These are phyloP conservation scores for Wallacemonas sp. DNA, from an alignment of 208 protist genomes.

Conservation along the genomic window DNA sequence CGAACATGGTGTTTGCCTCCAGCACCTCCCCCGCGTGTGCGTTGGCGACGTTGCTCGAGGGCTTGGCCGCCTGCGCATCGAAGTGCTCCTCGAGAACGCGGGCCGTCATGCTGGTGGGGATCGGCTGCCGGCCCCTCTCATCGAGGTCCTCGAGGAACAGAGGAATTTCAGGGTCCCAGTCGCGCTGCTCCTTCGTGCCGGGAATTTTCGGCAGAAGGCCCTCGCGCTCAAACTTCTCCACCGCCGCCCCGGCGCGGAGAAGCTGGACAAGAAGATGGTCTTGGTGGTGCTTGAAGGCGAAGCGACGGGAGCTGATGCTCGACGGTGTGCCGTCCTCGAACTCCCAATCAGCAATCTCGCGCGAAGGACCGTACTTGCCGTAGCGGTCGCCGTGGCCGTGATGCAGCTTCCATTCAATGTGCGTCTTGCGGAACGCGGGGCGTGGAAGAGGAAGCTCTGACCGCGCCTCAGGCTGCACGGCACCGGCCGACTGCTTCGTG, in stretches of 20 bases:
- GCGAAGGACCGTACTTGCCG: slow-evolving; percentile 70
- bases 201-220: slow-evolving; percentile 79
- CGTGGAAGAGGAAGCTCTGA: slow-evolving; percentile 46
- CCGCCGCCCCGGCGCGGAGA: slow-evolving; percentile 73
- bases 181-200: slow-evolving; percentile 79
- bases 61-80: slow-evolving; percentile 25
- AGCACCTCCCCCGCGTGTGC: slow-evolving; percentile 65
- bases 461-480: slow-evolving; percentile 46
- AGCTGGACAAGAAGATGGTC: slow-evolving; percentile 89
- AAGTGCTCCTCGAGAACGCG: slow-evolving; percentile 68
- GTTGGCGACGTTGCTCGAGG: slow-evolving; percentile 65
- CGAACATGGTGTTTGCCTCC: slow-evolving; percentile 86
- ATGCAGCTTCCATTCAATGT: slow-evolving; percentile 85
- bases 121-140: slow-evolving; percentile 66
- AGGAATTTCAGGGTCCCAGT: slow-evolving; percentile 88
- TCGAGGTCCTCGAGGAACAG: slow-evolving; percentile 89
- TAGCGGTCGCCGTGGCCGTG: slow-evolving; percentile 77
- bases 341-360: slow-evolving; percentile 86
- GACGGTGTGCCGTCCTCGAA: slow-evolving; percentile 85
- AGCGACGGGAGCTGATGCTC: slow-evolving; percentile 60
- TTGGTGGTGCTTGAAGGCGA: slow-evolving; percentile 86
- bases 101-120: slow-evolving; percentile 25
- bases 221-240: slow-evolving; percentile 68
- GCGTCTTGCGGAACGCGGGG: slow-evolving; percentile 79
- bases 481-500: slow-evolving; percentile 38